These are phyloP conservation scores for Annulohypoxylon maeteangense DNA, from an alignment of 495 filamentous ascomycete genomes.

Conservation along the genomic window DNA sequence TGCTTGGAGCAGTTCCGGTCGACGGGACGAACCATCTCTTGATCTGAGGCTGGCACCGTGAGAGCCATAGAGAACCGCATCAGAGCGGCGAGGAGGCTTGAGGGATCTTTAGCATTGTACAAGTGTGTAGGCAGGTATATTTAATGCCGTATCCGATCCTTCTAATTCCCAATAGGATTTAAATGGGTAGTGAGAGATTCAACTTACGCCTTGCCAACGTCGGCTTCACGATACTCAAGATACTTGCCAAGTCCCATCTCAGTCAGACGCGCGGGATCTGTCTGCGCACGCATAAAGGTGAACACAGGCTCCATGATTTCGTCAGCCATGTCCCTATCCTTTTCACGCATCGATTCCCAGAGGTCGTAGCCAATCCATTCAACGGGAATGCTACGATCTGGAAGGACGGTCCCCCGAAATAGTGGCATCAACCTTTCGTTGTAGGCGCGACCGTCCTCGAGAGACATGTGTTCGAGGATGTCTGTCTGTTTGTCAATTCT, in stretches of 20 bases:
- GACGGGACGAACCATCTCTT: slow-evolving; percentile 24
- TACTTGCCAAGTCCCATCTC: slow-evolving; percentile 44
- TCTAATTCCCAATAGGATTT: background rate
- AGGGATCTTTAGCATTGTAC: background rate
- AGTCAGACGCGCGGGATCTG: slow-evolving; percentile 26
- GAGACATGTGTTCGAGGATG: slow-evolving; percentile 54
- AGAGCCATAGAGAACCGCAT: slow-evolving; percentile 55
- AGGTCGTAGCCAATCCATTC: slow-evolving; percentile 54
- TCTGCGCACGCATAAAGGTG: slow-evolving; percentile 53
- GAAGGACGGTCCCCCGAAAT: slow-evolving; percentile 42
- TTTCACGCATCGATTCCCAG: slow-evolving; percentile 52
- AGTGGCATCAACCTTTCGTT: slow-evolving; percentile 53
- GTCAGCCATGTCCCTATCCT: slow-evolving; percentile 47
- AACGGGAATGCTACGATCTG: slow-evolving; percentile 48
- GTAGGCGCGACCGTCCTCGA: slow-evolving; percentile 49
- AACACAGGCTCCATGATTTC: slow-evolving; percentile 50
- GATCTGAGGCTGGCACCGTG: slow-evolving; percentile 36
- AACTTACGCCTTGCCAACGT: slow-evolving; percentile 50
- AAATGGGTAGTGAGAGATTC: background rate
- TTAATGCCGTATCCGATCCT: background rate
- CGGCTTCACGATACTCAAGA: slow-evolving; percentile 48
- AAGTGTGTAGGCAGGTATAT: no score
- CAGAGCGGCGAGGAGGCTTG: slow-evolving; percentile 51
- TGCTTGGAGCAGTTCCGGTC: slow-evolving; percentile 51
- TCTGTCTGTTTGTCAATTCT: slow-evolving; percentile 43